Base-by-base conservation (phyloP, 139 green algal species). In the Desmodesmus armatus region DNA sequence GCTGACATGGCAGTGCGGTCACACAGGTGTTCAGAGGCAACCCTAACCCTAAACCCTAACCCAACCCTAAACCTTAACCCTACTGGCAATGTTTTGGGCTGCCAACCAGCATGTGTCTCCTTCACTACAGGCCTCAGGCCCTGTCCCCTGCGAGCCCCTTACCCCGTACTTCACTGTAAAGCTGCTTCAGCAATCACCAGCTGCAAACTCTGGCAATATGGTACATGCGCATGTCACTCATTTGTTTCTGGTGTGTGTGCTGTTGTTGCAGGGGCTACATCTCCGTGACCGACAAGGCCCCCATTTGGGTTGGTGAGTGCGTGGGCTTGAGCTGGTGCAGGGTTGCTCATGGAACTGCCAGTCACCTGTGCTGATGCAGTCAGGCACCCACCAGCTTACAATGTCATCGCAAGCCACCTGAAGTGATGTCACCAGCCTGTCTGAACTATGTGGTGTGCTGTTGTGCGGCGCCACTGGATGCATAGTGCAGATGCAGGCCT, bases 301-400 rank as follows among this genome's bases (percentile, higher is more conserved):
- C 67, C 13, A 47, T 75, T 35, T 75, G 67, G 67, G 35, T 75
- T 15, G 67, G 67, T 75, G 25, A 75, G 67, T n/a, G n/a, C n/a
- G n/a, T n/a, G n/a, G n/a, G n/a, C n/a, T n/a, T n/a, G n/a, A n/a
- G n/a, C n/a, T n/a, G n/a, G n/a, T n/a, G n/a, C n/a, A n/a, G n/a
- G n/a, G n/a, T n/a, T n/a, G n/a, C n/a, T n/a, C n/a, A n/a, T n/a
- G n/a, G n/a, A n/a, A n/a, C n/a, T n/a, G n/a, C n/a, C n/a, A n/a
- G n/a, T n/a, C n/a, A n/a, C n/a, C n/a, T n/a, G n/a, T n/a, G n/a
- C n/a, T n/a, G n/a, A n/a, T n/a, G n/a, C n/a, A n/a, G n/a, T n/a
- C n/a, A n/a, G n/a, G n/a, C n/a, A n/a, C n/a, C n/a, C n/a, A n/a
- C n/a, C n/a, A n/a, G n/a, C n/a, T n/a, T n/a, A n/a, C n/a, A n/a